These are phyloP conservation scores for Xylaria sp. DNA, from an alignment of 2,329 filamentous ascomycete species.

Conservation along the genomic window DNA sequence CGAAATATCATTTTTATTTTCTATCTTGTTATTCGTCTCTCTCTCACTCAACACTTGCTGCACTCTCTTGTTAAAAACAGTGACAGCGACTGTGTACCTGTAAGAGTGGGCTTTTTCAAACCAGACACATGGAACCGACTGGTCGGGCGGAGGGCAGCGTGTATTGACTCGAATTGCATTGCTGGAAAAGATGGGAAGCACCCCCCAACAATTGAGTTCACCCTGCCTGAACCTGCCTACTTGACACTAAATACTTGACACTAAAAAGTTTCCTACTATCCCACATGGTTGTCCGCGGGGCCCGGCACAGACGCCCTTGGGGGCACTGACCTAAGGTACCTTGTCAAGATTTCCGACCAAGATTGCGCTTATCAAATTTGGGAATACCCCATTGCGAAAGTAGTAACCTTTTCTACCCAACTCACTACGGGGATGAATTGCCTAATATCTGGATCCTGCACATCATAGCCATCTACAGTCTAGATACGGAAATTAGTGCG, in stretches of 20 bases:
- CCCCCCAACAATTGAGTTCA: slow-evolving; percentile 42
- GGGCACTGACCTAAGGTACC: not conserved
- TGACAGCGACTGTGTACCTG: slow-evolving; percentile 11
- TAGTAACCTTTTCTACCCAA: not conserved
- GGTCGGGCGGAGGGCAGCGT: not conserved
- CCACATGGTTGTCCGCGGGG: slow-evolving; percentile 23
- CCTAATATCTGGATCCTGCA: not conserved
- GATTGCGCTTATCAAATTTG: slow-evolving; percentile 10
- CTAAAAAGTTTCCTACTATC: slow-evolving; percentile 11
- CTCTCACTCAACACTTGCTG: too few species aligned
- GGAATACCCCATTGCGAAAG: not conserved
- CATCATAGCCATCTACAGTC: not conserved
- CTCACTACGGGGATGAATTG: not conserved
- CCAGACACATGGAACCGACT: not conserved
- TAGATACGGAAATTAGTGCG: not conserved
- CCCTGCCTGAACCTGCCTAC: not conserved
- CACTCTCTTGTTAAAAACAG: too few species aligned
- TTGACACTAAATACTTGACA: too few species aligned
- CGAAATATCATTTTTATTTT: not conserved
- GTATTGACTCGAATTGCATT: not conserved
- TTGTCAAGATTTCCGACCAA: not conserved
- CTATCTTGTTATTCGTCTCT: not conserved
- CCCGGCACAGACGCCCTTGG: slow-evolving; percentile 7
- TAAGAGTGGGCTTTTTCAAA: slow-evolving; percentile 13
- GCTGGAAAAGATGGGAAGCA: slow-evolving; percentile 17